Conservation (phyloP, 116 monocot genomes). For the Papilionanthe hybrid region DNA sequence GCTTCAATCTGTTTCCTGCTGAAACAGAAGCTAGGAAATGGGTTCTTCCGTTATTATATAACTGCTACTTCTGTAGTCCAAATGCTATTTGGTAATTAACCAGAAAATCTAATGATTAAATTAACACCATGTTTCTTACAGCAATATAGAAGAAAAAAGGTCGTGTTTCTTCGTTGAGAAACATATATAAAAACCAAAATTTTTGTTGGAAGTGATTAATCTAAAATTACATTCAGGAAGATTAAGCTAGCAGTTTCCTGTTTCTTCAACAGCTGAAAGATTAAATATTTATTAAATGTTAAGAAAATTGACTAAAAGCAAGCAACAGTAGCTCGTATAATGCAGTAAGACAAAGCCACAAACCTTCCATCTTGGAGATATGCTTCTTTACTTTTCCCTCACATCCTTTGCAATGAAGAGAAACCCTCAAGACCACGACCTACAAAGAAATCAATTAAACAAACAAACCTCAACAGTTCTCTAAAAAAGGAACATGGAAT, state of each 20-base stretch:
- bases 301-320: background rate
- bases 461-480: background rate
- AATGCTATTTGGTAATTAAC: too few relatives aligned
- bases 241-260: too few relatives aligned
- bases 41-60: too few relatives aligned
- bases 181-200: background rate
- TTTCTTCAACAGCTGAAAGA: too few relatives aligned
- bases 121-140: too few relatives aligned
- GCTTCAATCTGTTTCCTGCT: too few relatives aligned
- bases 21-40: too few relatives aligned
- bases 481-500: background rate
- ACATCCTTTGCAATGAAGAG: constrained; percentile 77
- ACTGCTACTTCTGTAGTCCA: too few relatives aligned
- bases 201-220: too few relatives aligned
- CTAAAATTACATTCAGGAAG: background rate
- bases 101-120: too few relatives aligned
- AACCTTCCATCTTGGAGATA: constrained; percentile 76
- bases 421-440: constrained; percentile 66
- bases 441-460: constrained; percentile 10
- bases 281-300: too few relatives aligned
- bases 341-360: background rate
- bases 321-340: background rate
- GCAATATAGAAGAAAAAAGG: background rate
- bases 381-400: constrained; percentile 73
- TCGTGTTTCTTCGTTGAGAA: background rate